Base-by-base conservation (phyloP, 495 filamentous ascomycete species). In the Aspergillus diversus region DNA sequence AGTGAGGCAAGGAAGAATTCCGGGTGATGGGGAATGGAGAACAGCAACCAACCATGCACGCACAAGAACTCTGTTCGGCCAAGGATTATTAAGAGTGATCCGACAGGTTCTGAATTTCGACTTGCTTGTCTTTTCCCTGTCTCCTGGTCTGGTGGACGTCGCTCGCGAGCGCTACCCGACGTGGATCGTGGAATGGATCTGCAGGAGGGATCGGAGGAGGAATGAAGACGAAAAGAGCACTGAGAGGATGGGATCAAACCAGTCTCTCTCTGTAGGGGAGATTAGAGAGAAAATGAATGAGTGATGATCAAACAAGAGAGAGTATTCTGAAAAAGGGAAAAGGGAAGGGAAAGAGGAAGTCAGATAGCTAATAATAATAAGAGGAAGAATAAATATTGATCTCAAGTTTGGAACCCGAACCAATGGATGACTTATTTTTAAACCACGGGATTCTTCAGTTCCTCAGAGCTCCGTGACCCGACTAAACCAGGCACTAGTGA, bases 111-210 rank as follows among this genome's bases (percentile, higher is more conserved):
- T 56, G 6, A 35, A 49, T 16, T 34, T 46, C 35, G 21, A 54
- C 39, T 52, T 57, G 17, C 16, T 50, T 5, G 47, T 56, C 42
- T 33, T 53, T 52, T 33, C 32, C 15, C 42, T 61, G 39, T 8
- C 39, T 43, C 39, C 59, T 7, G 39, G 39, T n/a, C 35, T 60
- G 37, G 51, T 61, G 59, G 59, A 49, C n/a, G 59, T 55, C 3
- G 59, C 42, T 54, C 47, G 31, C 49, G 32, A 39, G 43, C 59
- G 32, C 34, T 37, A 49, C 59, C 49, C 59, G 55, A 62, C 37
- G 64, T 50, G 64, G 37, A 37, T 13, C 53, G 55, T 33, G 64
- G 75, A 79, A 79, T 78, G 77, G 77, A 80, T 80, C 77, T 75
- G 72, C 77, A 77, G 73, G 46, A 75, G 75, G 74, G 75, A 77